Evolutionary conservation across 352 stramenopile species (phyloP), one percentile per base, ranked within the genome.

Genomic region (Globisporangium rhizosaccharum): DNA sequence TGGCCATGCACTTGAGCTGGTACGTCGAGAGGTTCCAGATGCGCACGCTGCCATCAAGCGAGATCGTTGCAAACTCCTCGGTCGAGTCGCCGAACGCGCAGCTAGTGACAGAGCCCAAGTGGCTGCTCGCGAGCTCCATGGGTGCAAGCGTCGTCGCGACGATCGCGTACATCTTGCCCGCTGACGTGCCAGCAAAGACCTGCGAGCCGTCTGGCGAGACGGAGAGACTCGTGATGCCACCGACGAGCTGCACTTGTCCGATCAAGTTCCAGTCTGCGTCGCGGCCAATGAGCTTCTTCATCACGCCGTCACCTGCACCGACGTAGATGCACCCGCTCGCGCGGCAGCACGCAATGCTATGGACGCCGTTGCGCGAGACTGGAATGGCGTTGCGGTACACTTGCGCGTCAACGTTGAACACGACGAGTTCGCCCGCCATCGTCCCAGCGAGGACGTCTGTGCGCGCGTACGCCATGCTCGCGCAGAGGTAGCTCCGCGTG

Each of bases 191-290:
- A 9, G 78, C 80, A 47, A 91, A 86, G 2, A 92, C 57, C 28
- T 82, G 68, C 17, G 62, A 23, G 42, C 76, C 82, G 36, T 82
- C 79, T 12, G 65, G 61, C 0, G 79, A 79, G 17, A 87, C 73
- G 0, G 84, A 92, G 14, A 96, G 63, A 44, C 88, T 87, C 42
- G 78, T 85, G 51, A 97, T 78, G 1, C 79, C 85, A 12, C 87
- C 82, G 3, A 96, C 75, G 47, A 91, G 78, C 55, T 90, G 83
- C 53, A 96, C 84, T 54, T 96, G 84, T 17, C 72, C 71, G 23
- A 92, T 73, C 28, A 96, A 63, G 42, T 84, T 91, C 86, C 86
- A 96, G 44, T 93, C 84, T 2, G 80, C 76, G 48, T 92, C 78
- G 8, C 76, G 70, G 0, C 86, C 88, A 3, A 87, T 65, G 0